Evolutionary conservation across 192 early-diverging fungal species (phyloP).

Genomic region (Dispira simplex): DNA sequence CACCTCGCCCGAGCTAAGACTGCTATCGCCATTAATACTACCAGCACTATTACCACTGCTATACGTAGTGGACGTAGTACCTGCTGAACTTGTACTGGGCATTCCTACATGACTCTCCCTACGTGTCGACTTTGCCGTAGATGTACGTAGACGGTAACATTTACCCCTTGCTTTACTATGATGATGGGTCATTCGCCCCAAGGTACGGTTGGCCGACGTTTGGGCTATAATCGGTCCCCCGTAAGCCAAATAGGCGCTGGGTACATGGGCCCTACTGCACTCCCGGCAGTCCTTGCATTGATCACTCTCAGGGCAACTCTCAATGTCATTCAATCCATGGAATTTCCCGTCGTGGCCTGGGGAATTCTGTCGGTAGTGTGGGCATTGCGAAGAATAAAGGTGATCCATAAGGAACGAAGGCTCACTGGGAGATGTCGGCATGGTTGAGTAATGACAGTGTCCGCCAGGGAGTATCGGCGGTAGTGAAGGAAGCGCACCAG

Average conservation of each 20-base stretch:
- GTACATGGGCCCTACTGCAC: not conserved
- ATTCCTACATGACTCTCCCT: not conserved
- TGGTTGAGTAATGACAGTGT: not conserved
- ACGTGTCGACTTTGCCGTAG: not conserved
- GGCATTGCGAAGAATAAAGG: not conserved
- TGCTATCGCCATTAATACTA: too few relatives aligned
- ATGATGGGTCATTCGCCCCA: not conserved
- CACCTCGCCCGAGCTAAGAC: too few relatives aligned
- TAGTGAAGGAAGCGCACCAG: too few relatives aligned
- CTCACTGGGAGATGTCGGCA: not conserved
- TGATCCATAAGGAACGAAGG: not conserved
- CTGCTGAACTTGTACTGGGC: too few relatives aligned
- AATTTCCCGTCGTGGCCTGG: not conserved
- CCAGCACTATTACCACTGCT: too few relatives aligned
- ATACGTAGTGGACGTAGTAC: too few relatives aligned
- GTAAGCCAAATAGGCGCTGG: not conserved
- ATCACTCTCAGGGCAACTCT: not conserved
- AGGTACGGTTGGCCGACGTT: not conserved
- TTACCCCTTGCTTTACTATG: not conserved
- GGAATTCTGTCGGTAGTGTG: too few relatives aligned
- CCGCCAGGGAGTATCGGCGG: not conserved
- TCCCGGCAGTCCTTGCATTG: not conserved
- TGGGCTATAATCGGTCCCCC: not conserved
- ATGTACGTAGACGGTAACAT: not conserved
- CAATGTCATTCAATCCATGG: not conserved